Evolutionary conservation across 441 rosid genomes (phyloP).

Genomic region (Gossypium aridum): DNA sequence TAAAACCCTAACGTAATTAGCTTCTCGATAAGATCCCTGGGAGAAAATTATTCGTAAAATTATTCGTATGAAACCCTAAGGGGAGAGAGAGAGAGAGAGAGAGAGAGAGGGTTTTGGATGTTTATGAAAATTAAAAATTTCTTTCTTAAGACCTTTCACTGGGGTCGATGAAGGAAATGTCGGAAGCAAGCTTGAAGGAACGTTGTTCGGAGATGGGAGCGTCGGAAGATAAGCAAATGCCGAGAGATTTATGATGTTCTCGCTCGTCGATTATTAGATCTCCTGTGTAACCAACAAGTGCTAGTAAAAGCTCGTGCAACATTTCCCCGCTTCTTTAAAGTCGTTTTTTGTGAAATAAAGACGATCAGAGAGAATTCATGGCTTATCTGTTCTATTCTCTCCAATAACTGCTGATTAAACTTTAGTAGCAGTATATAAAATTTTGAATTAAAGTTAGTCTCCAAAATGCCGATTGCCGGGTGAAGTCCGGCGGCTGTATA

Average conservation of each 20-base stretch:
- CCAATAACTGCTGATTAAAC: not conserved
- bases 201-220: conserved; percentile 57
- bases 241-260: conserved; percentile 58
- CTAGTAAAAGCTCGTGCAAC: conserved; percentile 85
- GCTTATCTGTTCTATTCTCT: not conserved
- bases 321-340: conserved; percentile 18
- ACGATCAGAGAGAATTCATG: conserved; percentile 7
- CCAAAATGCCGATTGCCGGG: not conserved
- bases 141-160: conserved; percentile 51
- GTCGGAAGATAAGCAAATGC: conserved; percentile 46
- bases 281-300: conserved; percentile 88
- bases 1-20: conserved; percentile 79
- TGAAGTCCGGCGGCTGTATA: not conserved
- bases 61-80: not conserved
- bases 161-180: conserved; percentile 82
- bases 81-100: not conserved
- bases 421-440: not conserved
- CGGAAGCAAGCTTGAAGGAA: conserved; percentile 84
- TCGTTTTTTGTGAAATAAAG: not conserved
- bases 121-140: not conserved
- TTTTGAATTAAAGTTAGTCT: conserved; percentile 6
- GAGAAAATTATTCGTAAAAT: not conserved
- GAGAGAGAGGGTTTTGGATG: not conserved
- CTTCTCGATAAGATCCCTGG: conserved; percentile 82
- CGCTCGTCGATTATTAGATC: conserved; percentile 88